A percentile compares a stretch with the other conserved stretches of the same genome.
Evolutionary conservation across 1,284 basidiomycete genomes (phyloP).

Genomic region (Moniliella sp.): DNA sequence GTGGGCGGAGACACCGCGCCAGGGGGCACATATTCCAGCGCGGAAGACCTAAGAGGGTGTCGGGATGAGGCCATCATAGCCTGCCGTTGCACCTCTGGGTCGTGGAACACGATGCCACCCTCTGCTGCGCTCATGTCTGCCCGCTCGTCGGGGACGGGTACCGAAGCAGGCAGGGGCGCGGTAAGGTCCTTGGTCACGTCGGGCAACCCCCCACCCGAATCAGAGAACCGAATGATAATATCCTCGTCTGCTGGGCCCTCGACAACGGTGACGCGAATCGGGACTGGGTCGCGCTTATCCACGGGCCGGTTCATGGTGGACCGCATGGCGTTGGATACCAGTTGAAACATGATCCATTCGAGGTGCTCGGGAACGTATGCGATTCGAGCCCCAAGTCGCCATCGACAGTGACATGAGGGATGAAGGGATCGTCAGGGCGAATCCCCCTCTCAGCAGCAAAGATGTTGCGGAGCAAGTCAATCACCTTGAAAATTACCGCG

Average conservation of each 20-base stretch:
- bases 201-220: conserved; percentile 10
- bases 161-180: too few species aligned
- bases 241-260: conserved; percentile 21
- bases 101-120: too few species aligned
- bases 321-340: conserved; percentile 51
- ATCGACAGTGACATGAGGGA: conserved; percentile 52
- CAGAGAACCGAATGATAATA: conserved; percentile 25
- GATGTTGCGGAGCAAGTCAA: conserved; percentile 48
- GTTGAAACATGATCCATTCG: conserved; percentile 60
- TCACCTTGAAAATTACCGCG: conserved; percentile 38
- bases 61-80: too few species aligned
- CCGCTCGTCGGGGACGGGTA: too few species aligned
- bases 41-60: too few species aligned
- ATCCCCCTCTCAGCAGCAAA: conserved; percentile 40
- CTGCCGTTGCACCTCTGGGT: too few species aligned
- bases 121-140: too few species aligned
- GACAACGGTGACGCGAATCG: conserved; percentile 24
- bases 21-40: too few species aligned
- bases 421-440: conserved; percentile 19
- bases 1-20: too few species aligned
- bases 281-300: conserved; percentile 4
- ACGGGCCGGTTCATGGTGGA: conserved; percentile 15
- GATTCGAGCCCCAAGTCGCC: conserved; percentile 54
- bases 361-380: conserved; percentile 71
- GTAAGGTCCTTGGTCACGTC: neutral